These are phyloP conservation scores for Bauhinia variegata DNA, from an alignment of 306 rosid genomes.

Conservation along the genomic window DNA sequence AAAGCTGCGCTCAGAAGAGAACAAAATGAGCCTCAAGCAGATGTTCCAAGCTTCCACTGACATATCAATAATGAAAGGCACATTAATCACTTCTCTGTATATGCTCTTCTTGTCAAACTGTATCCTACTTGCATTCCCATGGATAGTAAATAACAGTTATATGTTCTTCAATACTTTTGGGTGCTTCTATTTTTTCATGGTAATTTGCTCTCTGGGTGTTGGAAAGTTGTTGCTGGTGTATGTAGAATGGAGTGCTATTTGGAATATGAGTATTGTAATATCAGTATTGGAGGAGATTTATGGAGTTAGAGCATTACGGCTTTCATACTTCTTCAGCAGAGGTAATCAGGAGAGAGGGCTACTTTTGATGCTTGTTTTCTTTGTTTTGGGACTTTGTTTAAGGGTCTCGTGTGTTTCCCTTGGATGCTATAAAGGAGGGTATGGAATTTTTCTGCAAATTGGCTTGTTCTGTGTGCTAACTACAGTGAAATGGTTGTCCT, in stretches of 20 bases:
- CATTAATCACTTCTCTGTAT: conserved; percentile 43
- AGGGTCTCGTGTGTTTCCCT: conserved; percentile 43
- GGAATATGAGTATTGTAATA: conserved; percentile 63
- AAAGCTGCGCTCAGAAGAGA: conserved; percentile 36
- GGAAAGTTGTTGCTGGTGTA: conserved; percentile 39
- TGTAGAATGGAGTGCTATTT: conserved; percentile 58
- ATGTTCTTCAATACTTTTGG: neutral
- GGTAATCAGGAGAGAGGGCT: conserved; percentile 46
- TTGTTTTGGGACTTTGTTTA: conserved; percentile 46
- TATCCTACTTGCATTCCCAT: conserved; percentile 37
- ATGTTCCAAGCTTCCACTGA: conserved; percentile 32
- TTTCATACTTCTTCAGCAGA: conserved; percentile 46
- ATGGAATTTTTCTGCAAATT: conserved; percentile 36
- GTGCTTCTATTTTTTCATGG: neutral
- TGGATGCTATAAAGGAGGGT: conserved; percentile 41
- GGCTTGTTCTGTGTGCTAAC: conserved; percentile 45
- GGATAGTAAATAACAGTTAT: conserved; percentile 20
- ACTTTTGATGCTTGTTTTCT: conserved; percentile 57
- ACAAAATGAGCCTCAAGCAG: conserved; percentile 35
- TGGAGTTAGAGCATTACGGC: conserved; percentile 51
- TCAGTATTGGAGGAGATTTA: conserved; percentile 53
- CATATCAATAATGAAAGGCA: conserved; percentile 36
- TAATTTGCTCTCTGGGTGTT: conserved; percentile 29
- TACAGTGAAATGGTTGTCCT: conserved; percentile 60
- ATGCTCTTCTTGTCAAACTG: conserved; percentile 37